Percentiles rank a stretch among this genome's conserved stretches.
Evolutionary conservation across 768 basidiomycete genomes (phyloP).

Genomic region (Kwoniella sp.): DNA sequence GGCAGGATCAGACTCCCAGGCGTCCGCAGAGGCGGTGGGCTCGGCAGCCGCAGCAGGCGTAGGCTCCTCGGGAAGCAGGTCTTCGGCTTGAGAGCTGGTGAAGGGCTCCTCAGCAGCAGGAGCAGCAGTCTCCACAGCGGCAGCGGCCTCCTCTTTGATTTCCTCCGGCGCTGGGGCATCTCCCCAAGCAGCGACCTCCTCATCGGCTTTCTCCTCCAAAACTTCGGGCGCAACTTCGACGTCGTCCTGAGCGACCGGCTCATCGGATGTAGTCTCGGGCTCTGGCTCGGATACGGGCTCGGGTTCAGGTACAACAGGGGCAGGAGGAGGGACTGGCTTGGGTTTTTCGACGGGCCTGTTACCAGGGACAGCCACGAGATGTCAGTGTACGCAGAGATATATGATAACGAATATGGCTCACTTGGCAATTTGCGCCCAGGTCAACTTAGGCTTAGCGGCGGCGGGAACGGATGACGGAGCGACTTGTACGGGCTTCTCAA

Average conservation of each 20-base stretch:
- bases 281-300: conserved; percentile 25
- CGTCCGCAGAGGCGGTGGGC: conserved; percentile 11
- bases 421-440: conserved; percentile 58
- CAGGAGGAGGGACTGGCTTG: conserved; percentile 46
- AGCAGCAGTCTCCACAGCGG: conserved; percentile 13
- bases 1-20: conserved; percentile 43
- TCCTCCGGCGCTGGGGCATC: conserved; percentile 39
- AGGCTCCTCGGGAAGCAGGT: conserved; percentile 25
- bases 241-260: conserved; percentile 35
- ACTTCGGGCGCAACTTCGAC: conserved; percentile 25
- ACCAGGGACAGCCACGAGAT: neutral
- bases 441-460: conserved; percentile 52
- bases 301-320: conserved; percentile 23
- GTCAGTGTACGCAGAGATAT: conserved; percentile 1
- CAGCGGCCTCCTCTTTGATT: conserved; percentile 36
- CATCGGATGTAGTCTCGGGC: conserved; percentile 38
- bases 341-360: conserved; percentile 53
- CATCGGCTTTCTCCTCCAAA: conserved; percentile 25
- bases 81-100: conserved; percentile 18
- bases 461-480: conserved; percentile 34
- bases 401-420: conserved; percentile 24
- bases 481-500: conserved; percentile 40
- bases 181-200: conserved; percentile 33
- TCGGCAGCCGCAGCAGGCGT: conserved; percentile 21
- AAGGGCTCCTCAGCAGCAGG: conserved; percentile 25